Base-by-base conservation (phyloP, 768 basidiomycete species). In the Goffeauzyma gilvescens region DNA sequence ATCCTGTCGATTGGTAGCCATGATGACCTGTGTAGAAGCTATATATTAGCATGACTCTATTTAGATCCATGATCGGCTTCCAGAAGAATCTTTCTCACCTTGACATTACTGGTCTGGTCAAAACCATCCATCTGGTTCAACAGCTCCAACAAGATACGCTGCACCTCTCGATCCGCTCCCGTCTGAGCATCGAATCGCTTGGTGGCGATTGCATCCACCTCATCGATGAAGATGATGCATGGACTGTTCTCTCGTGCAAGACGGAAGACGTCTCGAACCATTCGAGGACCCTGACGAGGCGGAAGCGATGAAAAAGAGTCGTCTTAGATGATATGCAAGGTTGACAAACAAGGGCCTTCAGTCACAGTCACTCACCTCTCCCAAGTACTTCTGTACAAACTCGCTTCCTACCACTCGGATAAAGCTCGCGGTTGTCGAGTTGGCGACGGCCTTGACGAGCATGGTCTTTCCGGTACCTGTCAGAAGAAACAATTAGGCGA, bases 91-190 rank as follows among this genome's bases (percentile, higher is more conserved):
- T 20, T 33, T 44, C 67, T 32, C 57, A 83, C 89, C 77, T 98
- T 96, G 59, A 98, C 93, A 55, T 89, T 96, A 61, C 85, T 87
- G 4, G 81, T 81, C 64, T 98, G 93, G 65, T 98, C 93, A 65
- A 98, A 98, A 50, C 93, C 93, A 56, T 98, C 93, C 93, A 98
- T 98, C 60, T 98, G 93, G 60, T 90, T 96, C 46, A 98, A 71
- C 43, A 98, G 68, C 65, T 98, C 93, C 10, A 98, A 75, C 50
- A 98, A 65, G 58, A 98, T 96, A 66, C 93, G 84, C 65, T 98
- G 93, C 4, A 98, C 93, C 68, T 98, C 93, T 47, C 93, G 74
- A 67, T 98, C 93, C 8, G 93, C 93, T 57, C 93, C 93, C 0
- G 93, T 96, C 63, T 98, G 93, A 5, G 93, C 93, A 59, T 96